Base-by-base conservation (phyloP, 352 stramenopile species). In the Lagenidium sp. region DNA sequence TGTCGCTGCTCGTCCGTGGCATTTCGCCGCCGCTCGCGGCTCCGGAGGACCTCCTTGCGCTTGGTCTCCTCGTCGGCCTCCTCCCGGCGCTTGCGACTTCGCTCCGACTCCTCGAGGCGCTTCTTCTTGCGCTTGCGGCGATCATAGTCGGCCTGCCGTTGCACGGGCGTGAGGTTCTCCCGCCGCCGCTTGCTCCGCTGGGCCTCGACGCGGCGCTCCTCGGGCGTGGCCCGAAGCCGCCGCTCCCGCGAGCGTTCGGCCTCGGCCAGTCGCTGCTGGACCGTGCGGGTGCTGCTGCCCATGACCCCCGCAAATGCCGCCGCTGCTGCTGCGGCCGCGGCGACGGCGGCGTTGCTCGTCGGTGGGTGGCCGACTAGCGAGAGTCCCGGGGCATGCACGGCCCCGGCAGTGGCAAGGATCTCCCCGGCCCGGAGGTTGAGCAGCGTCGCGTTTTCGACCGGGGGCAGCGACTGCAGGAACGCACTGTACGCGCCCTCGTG, bases 101-200 rank as follows among this genome's bases (percentile, higher is more conserved):
- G 65, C 8, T 60, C 56, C 4, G 63, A 67, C 35, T 88, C 68
- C 16, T 80, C 68, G 1, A 58, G 34, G 0, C 66, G 50, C 32
- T 78, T 77, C 21, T 70, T 60, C 44, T 84, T 85, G 13, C 68
- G 63, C 21, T 67, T 61, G 20, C 76, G 70, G 30, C 72, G 63
- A n/a, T 88, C 70, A 13, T 63, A 67, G 44, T 85, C 76, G 5
- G 59, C 68, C 36, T 88, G 76, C 2, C 72, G 65, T 44, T 85
- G 72, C 13, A 62, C 68, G 0, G 76, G 76, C 3, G 76, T 88
- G 19, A 83, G 53, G 24, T 57, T 70, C 38, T 84, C 72, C 39
- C 76, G 60, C 24, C 76, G 67, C 42, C 67, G 60, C 44, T 60
- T 74, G 38, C 76, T 88, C 6, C 76, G 72, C 30, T 67, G 46